Percentiles rank a stretch among this genome's conserved stretches.
These are phyloP conservation scores for Alternaria brassicae DNA, from an alignment of 2,329 filamentous ascomycete species.

Conservation along the genomic window DNA sequence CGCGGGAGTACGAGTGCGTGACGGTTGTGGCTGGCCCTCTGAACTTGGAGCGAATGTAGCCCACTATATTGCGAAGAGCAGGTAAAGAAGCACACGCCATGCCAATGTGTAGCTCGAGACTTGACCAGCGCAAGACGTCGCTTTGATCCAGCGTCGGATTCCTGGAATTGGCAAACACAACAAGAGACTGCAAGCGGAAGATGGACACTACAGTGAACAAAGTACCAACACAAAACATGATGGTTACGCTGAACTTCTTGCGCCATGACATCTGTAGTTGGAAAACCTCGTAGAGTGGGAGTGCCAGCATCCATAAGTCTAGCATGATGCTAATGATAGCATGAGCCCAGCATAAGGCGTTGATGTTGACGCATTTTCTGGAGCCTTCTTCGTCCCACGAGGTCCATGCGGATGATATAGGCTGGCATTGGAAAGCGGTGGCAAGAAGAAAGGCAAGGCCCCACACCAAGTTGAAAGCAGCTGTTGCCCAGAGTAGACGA, in stretches of 20 bases:
- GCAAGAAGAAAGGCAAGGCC: constrained; percentile 29
- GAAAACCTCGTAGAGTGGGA: constrained; percentile 46
- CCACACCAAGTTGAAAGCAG: constrained; percentile 34
- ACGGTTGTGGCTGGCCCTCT: too few relatives aligned
- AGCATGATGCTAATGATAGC: constrained; percentile 45
- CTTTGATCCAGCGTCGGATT: constrained; percentile 54
- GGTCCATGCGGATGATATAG: constrained; percentile 44
- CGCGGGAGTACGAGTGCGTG: too few relatives aligned
- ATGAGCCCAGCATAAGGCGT: constrained; percentile 42
- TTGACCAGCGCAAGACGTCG: constrained; percentile 53
- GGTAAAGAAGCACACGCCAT: constrained; percentile 58
- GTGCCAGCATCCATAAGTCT: constrained; percentile 42
- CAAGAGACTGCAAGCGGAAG: constrained; percentile 54
- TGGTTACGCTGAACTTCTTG: constrained; percentile 47
- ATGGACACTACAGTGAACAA: constrained; percentile 55
- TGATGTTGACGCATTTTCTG: constrained; percentile 47
- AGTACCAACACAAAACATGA: constrained; percentile 51
- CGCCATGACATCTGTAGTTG: constrained; percentile 42
- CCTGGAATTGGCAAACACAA: constrained; percentile 51
- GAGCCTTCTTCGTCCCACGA: constrained; percentile 35
- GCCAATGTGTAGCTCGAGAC: constrained; percentile 53
- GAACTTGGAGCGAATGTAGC: too few relatives aligned
- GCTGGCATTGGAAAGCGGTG: constrained; percentile 44
- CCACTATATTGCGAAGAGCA: constrained; percentile 47
- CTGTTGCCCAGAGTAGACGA: constrained; percentile 24